phyloP scores from a whole-genome alignment of 2,329 filamentous ascomycete genomes.

The Colletotrichum limetticola region DNA sequence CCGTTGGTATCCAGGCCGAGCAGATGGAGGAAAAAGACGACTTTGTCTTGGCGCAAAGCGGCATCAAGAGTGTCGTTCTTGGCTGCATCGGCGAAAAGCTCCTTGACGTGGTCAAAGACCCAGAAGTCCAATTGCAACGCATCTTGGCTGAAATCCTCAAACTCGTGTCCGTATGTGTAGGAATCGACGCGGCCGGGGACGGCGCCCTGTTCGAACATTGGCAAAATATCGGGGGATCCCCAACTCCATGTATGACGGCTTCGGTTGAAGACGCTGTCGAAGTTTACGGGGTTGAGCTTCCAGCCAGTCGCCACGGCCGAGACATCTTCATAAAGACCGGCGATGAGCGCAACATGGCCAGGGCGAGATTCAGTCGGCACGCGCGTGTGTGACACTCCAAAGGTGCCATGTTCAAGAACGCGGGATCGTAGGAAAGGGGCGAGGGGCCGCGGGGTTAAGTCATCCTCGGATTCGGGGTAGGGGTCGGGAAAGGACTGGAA shows the following conservation, averaged over 20 bases:
- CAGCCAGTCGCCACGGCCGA: conserved; percentile 97
- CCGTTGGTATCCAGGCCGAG: conserved; percentile 92
- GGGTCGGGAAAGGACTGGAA: conserved; percentile 95
- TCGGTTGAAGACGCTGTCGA: conserved; percentile 98
- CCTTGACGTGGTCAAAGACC: conserved; percentile 96
- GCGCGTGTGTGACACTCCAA: conserved; percentile 95
- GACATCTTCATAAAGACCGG: conserved; percentile 96
- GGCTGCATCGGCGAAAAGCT: conserved; percentile 83
- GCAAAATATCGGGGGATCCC: conserved; percentile 96
- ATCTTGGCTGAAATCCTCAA: conserved; percentile 90
- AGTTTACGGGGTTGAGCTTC: conserved; percentile 98
- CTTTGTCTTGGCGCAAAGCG: conserved; percentile 81
- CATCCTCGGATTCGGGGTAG: conserved; percentile 72
- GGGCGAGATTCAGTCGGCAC: conserved; percentile 97
- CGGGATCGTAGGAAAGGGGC: conserved; percentile 92
- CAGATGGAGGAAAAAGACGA: conserved; percentile 95
- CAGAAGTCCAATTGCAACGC: conserved; percentile 86
- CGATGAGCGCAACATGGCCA: conserved; percentile 96
- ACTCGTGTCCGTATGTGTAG: conserved; percentile 84
- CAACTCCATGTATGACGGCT: conserved; percentile 99
- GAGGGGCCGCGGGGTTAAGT: conserved; percentile 80
- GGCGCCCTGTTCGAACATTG: conserved; percentile 97
- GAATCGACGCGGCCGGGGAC: conserved; percentile 87
- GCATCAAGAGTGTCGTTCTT: conserved; percentile 80
- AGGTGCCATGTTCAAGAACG: conserved; percentile 89